Conservation (phyloP, 768 basidiomycete genomes). For the Lactifluus hygrophoroides region DNA sequence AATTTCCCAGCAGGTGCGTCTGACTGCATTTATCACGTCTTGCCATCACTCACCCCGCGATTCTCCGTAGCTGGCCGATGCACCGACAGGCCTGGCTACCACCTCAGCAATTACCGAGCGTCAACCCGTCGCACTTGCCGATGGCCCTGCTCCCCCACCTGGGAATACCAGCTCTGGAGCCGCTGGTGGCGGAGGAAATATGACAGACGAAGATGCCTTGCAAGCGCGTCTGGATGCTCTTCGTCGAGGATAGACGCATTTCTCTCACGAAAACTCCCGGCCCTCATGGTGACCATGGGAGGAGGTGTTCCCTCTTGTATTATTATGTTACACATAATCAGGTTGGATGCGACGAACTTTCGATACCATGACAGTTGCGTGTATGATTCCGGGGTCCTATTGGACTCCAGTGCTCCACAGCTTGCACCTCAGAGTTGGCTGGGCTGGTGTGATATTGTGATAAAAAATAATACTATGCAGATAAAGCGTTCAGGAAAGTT, state of each 20-base stretch:
- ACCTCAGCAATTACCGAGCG: conserved; percentile 54
- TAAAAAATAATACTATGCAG: too few relatives aligned
- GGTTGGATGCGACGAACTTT: too few relatives aligned
- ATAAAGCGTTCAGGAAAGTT: too few relatives aligned
- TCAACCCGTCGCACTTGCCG: conserved; percentile 82
- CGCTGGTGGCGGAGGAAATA: conserved; percentile 32
- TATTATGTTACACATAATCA: background rate
- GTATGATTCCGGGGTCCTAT: too few relatives aligned
- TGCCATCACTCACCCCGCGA: background rate
- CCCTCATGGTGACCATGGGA: background rate
- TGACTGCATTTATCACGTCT: conserved; percentile 10
- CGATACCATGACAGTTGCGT: too few relatives aligned
- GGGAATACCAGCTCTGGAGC: conserved; percentile 32
- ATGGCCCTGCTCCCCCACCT: conserved; percentile 38
- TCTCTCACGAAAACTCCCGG: background rate
- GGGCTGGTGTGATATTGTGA: too few relatives aligned
- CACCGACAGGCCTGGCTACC: conserved; percentile 64
- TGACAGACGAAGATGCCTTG: conserved; percentile 82
- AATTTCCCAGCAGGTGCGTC: conserved; percentile 70
- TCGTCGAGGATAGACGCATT: conserved; percentile 46
- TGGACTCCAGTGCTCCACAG: too few relatives aligned
- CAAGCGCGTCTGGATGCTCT: conserved; percentile 92
- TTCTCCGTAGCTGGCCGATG: conserved; percentile 61
- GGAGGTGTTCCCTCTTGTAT: conserved; percentile 3
- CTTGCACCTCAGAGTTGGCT: too few relatives aligned